A percentile compares a stretch with the other conserved stretches of the same genome.
phyloP scores from a whole-genome alignment of 1,284 basidiomycete genomes.

The Ceratobasidium papillatum region DNA sequence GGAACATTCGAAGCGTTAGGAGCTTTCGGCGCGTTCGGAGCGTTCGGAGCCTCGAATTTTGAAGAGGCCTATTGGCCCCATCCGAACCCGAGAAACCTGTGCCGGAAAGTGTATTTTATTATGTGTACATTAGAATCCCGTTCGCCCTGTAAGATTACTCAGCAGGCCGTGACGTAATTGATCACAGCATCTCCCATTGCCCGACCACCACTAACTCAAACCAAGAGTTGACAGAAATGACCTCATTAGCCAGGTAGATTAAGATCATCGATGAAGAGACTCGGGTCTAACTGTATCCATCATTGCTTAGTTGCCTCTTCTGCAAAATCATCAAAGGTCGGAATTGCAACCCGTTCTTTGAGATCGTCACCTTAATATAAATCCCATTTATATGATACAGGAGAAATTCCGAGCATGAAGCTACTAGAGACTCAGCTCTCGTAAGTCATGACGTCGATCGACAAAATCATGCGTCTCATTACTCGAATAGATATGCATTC shows the following conservation, averaged over 20 bases:
- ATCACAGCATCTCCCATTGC: background rate
- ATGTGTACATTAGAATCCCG: too few relatives aligned
- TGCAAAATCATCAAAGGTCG: conserved; percentile 91
- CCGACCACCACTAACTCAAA: background rate
- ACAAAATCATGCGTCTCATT: background rate
- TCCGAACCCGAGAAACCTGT: too few relatives aligned
- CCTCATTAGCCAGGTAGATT: conserved; percentile 18
- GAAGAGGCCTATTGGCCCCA: too few relatives aligned
- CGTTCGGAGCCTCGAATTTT: too few relatives aligned
- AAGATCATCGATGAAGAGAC: background rate
- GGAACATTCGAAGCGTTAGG: too few relatives aligned
- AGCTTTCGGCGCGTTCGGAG: too few relatives aligned
- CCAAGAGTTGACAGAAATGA: background rate
- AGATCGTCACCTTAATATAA: background rate
- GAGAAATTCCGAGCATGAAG: conserved; percentile 75
- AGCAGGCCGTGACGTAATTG: background rate
- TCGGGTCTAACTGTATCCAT: conserved; percentile 1
- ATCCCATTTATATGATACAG: conserved; percentile 43
- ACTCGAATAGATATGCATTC: conserved; percentile 69
- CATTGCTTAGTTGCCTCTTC: conserved; percentile 70
- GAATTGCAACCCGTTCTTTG: conserved; percentile 42
- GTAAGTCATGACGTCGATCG: conserved; percentile 55
- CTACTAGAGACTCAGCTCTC: conserved; percentile 79
- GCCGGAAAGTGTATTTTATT: too few relatives aligned
- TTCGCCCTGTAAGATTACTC: too few relatives aligned